phyloP scores from a whole-genome alignment of 1,284 basidiomycete genomes.

The Malassezia brasiliensis region DNA sequence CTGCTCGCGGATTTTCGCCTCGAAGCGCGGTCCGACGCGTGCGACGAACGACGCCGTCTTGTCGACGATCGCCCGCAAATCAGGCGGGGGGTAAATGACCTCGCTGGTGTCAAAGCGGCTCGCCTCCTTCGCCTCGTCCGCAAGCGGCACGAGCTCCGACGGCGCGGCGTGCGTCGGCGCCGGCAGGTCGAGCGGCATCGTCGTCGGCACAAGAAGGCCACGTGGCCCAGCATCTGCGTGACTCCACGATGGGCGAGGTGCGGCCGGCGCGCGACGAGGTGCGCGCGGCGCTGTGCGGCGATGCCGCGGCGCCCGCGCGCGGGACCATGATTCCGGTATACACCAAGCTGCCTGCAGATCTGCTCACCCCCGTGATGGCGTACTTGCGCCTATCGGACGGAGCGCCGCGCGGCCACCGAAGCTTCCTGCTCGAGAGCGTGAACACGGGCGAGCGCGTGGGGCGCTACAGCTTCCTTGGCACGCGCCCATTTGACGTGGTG shows the following conservation, averaged over 20 bases:
- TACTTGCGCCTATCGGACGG: slow-evolving; percentile 87
- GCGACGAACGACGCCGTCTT: slow-evolving; percentile 89
- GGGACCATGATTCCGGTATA: slow-evolving; percentile 90
- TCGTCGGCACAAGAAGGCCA: not conserved
- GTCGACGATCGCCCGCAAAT: slow-evolving; percentile 74
- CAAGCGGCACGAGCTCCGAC: slow-evolving; percentile 4
- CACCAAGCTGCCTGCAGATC: slow-evolving; percentile 83
- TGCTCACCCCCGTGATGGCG: slow-evolving; percentile 92
- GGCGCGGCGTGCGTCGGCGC: slow-evolving; percentile 23
- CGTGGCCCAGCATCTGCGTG: not conserved
- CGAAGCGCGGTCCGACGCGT: slow-evolving; percentile 39
- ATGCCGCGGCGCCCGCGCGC: slow-evolving; percentile 19
- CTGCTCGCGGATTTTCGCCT: slow-evolving; percentile 37
- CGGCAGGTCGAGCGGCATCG: slow-evolving; percentile 29
- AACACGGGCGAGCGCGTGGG: slow-evolving; percentile 75
- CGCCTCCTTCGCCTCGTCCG: slow-evolving; percentile 20
- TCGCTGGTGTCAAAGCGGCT: slow-evolving; percentile 35
- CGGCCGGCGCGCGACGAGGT: slow-evolving; percentile 37
- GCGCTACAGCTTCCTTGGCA: slow-evolving; percentile 89
- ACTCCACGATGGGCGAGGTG: not conserved
- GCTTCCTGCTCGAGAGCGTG: slow-evolving; percentile 56
- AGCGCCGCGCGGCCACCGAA: slow-evolving; percentile 56
- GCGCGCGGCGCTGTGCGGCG: slow-evolving; percentile 26
- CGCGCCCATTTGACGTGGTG: slow-evolving; percentile 87
- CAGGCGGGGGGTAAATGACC: slow-evolving; percentile 50